Conservation (phyloP, 2,329 filamentous ascomycete genomes). For the Fusarium mexicanum region DNA sequence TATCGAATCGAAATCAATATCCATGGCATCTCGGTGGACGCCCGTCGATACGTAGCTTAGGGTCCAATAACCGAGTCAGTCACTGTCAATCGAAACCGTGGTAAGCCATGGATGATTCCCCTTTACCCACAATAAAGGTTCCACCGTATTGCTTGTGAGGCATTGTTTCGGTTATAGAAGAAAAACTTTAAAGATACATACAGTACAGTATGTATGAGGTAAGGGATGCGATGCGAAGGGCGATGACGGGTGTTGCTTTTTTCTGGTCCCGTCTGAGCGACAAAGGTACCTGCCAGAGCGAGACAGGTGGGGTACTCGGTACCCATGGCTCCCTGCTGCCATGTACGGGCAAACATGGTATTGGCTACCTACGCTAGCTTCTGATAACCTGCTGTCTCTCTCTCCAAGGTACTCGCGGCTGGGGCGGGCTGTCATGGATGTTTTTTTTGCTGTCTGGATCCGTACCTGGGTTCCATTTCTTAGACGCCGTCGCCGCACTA, state of each 20-base stretch:
- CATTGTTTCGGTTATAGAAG: constrained; percentile 4
- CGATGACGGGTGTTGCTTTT: constrained; percentile 34
- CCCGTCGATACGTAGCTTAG: constrained; percentile 35
- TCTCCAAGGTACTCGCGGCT: constrained; percentile 24
- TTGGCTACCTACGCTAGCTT: constrained; percentile 28
- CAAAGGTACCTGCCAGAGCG: constrained; percentile 25
- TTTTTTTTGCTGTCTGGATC: background rate
- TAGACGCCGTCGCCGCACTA: constrained; percentile 39
- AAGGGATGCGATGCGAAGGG: constrained; percentile 36
- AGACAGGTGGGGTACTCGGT: constrained; percentile 13
- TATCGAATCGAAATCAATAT: constrained; percentile 27
- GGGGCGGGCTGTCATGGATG: constrained; percentile 30
- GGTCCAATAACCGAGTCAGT: constrained; percentile 40
- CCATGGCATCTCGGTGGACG: constrained; percentile 25
- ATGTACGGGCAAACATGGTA: background rate
- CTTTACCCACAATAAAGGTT: constrained; percentile 41
- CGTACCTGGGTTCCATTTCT: constrained; percentile 17
- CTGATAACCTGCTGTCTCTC: constrained; percentile 7
- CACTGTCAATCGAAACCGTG: constrained; percentile 26
- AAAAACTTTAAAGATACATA: constrained; percentile 29
- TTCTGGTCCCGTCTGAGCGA: constrained; percentile 12
- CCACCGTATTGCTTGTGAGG: constrained; percentile 28
- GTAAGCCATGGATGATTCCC: constrained; percentile 27
- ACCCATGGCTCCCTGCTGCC: background rate
- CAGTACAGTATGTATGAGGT: constrained; percentile 31